Base-by-base conservation (phyloP, 352 stramenopile genomes). In the Phytophthora capsici region DNA sequence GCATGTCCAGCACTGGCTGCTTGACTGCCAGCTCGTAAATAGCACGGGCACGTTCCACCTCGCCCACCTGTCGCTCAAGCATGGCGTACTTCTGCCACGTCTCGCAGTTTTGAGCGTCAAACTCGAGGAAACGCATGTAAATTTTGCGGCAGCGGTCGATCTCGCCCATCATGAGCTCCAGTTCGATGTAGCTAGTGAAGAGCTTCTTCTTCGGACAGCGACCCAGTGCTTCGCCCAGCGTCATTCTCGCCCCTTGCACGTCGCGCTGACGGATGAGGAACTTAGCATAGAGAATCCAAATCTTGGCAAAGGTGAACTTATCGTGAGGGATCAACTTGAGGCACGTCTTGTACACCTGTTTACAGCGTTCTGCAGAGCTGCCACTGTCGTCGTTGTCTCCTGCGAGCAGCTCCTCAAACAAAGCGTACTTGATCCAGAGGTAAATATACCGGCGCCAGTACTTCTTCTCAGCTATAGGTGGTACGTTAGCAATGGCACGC, bases 381-480 rank as follows among this genome's bases (percentile, higher is more conserved):
- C 69, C 73, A 41, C 45, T 71, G 32, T 77, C 72, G 56, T 71
- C 72, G 20, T 84, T 80, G 43, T 93, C 84, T 0, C 88, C 75
- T 0, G 86, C 90, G 19, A 96, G 73, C 10, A 99, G 74, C 80
- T 99, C 97, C 77, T 99, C 96, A 57, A 98, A 99, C 3, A 99
- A 69, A 6, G 97, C 97, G 71, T 99, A 99, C 69, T 99, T 99
- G 69, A 99, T 99, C 97, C 97, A 99, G 19, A 99, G 74, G 71
- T 99, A 99, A 58, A 99, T 98, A 73, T 99, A 99, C 12, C 98
- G 75, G 50, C 92, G 94, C 98, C 98, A 99, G 80, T 98, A 98
- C 46, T 95, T 86, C 75, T 99, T 99, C 37, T 99, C 90, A 6
- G 82, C 61, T n/a, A 95, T 78, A 4, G 96, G 97, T 13, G 97